Percentiles rank a stretch among this genome's conserved stretches.
These are phyloP conservation scores for Plasmodium berghei DNA, from an alignment of 169 alveolate species.

Conservation along the genomic window DNA sequence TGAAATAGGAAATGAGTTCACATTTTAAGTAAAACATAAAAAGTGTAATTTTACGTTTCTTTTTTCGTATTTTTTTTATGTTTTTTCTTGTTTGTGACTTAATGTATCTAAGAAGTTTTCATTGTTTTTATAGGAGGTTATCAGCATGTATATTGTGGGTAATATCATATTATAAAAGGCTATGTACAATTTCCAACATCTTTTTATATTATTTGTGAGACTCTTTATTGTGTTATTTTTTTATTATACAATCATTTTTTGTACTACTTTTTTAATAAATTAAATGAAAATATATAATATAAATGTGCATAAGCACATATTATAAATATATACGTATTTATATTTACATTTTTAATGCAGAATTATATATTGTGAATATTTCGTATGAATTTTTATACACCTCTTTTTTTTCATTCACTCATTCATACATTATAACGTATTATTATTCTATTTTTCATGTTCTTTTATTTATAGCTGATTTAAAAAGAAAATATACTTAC, in stretches of 20 bases:
- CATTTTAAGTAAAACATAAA: not conserved
- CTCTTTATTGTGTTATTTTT: not conserved
- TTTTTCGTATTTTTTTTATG: not conserved
- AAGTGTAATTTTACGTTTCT: not conserved
- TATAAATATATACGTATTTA: not conserved
- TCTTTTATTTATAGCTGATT: constrained; percentile 2
- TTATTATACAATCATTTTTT: not conserved
- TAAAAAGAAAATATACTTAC: not conserved
- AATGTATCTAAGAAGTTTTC: too few species aligned
- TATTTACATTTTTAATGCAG: not conserved
- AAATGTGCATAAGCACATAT: constrained; percentile 13
- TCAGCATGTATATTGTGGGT: too few species aligned
- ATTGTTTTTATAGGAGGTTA: too few species aligned
- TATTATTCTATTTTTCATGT: not conserved
- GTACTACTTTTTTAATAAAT: not conserved
- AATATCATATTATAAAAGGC: too few species aligned
- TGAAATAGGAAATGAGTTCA: not conserved
- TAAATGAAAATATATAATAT: not conserved
- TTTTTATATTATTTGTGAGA: too few species aligned
- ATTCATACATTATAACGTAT: not conserved
- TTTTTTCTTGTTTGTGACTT: not conserved
- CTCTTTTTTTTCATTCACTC: not conserved
- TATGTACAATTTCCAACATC: too few species aligned
- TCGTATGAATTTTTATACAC: not conserved
- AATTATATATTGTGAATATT: not conserved